Evolutionary conservation across 2,329 filamentous ascomycete genomes (phyloP).

Genomic region (Pseudocercospora vitis): DNA sequence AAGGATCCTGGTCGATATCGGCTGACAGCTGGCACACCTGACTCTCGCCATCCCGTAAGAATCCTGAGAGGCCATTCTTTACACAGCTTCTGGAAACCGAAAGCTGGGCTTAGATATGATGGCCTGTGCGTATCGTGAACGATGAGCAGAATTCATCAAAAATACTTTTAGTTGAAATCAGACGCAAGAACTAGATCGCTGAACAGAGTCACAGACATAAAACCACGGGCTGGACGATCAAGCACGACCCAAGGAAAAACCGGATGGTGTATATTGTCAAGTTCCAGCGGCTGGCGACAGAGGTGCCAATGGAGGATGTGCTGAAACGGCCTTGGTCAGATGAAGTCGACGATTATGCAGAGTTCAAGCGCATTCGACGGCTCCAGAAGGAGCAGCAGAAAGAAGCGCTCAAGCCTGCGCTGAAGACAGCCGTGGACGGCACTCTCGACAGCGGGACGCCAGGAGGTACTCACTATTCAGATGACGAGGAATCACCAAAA

Average conservation of each 20-base stretch:
- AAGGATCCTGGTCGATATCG: constrained; percentile 47
- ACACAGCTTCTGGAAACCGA: constrained; percentile 47
- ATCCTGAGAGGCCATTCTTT: constrained; percentile 48
- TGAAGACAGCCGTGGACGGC: background rate
- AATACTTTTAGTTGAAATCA: background rate
- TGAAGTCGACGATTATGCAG: constrained; percentile 50
- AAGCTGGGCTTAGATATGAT: constrained; percentile 51
- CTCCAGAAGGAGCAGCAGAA: constrained; percentile 16
- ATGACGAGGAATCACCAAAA: background rate
- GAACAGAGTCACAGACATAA: constrained; percentile 34
- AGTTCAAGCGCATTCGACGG: constrained; percentile 47
- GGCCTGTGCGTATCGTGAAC: constrained; percentile 43
- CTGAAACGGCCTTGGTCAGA: constrained; percentile 43
- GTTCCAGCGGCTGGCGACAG: constrained; percentile 38
- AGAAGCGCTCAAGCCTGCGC: background rate
- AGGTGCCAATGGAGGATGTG: constrained; percentile 40
- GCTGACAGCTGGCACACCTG: constrained; percentile 44
- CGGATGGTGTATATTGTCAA: constrained; percentile 42
- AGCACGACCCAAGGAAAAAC: constrained; percentile 28
- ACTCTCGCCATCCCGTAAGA: constrained; percentile 45
- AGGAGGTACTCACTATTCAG: background rate
- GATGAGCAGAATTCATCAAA: background rate
- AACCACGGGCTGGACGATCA: constrained; percentile 46
- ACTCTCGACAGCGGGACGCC: background rate
- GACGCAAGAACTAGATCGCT: background rate